These are phyloP conservation scores for Termitomyces sp. DNA, from an alignment of 768 basidiomycete species.

Conservation along the genomic window DNA sequence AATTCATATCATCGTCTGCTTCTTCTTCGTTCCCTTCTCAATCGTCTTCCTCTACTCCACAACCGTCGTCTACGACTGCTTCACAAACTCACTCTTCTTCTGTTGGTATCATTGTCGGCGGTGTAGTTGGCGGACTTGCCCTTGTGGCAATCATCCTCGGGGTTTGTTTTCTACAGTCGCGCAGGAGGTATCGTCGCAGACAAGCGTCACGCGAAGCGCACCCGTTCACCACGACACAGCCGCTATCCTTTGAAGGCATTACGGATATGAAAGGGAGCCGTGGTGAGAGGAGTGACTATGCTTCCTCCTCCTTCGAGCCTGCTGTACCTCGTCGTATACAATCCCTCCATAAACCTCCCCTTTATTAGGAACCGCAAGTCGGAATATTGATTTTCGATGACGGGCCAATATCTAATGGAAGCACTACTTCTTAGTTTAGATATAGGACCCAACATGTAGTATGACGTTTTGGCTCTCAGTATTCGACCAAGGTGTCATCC, in stretches of 20 bases:
- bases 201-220: not conserved
- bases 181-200: not conserved
- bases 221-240: not conserved
- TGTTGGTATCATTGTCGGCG: not conserved
- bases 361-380: not conserved
- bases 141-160: not conserved
- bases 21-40: not conserved
- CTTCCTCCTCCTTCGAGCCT: not conserved
- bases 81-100: not conserved
- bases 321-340: not conserved
- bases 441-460: not conserved
- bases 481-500: too few relatives aligned
- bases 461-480: too few relatives aligned
- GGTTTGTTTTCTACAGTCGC: not conserved
- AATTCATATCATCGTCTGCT: not conserved
- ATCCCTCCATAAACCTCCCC: not conserved
- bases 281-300: not conserved
- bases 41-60: not conserved
- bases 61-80: not conserved
- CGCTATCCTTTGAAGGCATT: not conserved
- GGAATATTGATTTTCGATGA: not conserved
- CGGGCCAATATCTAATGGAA: not conserved
- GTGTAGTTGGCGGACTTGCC: not conserved
- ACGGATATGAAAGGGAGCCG: not conserved
- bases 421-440: not conserved